Conservation (phyloP, 164 flowering plant genomes). For the Aristolochia californica region DNA sequence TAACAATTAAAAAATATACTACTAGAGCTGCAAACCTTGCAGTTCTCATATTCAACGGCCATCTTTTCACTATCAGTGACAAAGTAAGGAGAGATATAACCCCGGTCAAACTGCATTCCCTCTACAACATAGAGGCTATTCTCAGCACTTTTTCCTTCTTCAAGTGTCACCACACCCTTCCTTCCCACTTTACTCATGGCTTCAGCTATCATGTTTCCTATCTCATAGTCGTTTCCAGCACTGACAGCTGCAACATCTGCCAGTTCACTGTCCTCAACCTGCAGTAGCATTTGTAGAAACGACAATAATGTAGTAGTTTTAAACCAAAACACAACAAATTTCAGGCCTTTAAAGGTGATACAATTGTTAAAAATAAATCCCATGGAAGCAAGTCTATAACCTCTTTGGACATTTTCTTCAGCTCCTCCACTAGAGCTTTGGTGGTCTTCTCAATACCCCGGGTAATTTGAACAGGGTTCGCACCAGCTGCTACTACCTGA, state of each 20-base stretch:
- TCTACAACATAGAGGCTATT: slow-evolving; percentile 86
- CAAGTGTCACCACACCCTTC: slow-evolving; percentile 95
- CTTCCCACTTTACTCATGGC: slow-evolving; percentile 94
- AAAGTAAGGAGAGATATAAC: slow-evolving; percentile 92
- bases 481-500: slow-evolving; percentile 98
- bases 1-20: not conserved
- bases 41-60: slow-evolving; percentile 88
- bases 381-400: slow-evolving; percentile 22
- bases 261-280: slow-evolving; percentile 97
- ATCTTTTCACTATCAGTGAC: slow-evolving; percentile 94
- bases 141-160: slow-evolving; percentile 96
- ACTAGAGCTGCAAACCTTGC: slow-evolving; percentile 46
- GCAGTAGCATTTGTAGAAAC: slow-evolving; percentile 5
- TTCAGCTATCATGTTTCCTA: slow-evolving; percentile 95
- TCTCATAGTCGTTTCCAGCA: slow-evolving; percentile 93
- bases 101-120: slow-evolving; percentile 98
- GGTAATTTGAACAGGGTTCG: slow-evolving; percentile 92
- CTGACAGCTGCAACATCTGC: slow-evolving; percentile 99
- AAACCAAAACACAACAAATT: not conserved
- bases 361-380: not conserved
- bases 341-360: not conserved
- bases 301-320: not conserved
- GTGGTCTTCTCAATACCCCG: slow-evolving; percentile 95
- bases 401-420: slow-evolving; percentile 88
- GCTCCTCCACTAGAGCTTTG: slow-evolving; percentile 81